phyloP scores from a whole-genome alignment of 495 filamentous ascomycete genomes.

The Hypoxylon trugodes region DNA sequence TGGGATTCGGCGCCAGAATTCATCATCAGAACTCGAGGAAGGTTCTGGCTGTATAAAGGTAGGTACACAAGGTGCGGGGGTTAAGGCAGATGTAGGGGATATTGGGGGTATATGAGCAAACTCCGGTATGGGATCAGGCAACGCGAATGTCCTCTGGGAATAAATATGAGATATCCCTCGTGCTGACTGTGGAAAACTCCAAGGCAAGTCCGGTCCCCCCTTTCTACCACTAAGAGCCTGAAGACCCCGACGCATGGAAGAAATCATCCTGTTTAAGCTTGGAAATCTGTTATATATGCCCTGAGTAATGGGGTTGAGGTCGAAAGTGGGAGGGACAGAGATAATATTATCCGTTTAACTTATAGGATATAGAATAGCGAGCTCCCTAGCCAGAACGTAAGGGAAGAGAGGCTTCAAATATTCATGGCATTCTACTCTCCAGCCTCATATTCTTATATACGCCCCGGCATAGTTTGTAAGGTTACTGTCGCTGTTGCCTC shows the following conservation, averaged over 20 bases:
- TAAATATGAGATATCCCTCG: conserved; percentile 1
- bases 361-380: too few species aligned
- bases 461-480: neutral
- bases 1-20: conserved; percentile 37
- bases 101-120: neutral
- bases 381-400: too few species aligned
- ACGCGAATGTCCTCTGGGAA: neutral
- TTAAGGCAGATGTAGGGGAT: neutral
- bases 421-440: neutral
- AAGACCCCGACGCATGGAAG: neutral
- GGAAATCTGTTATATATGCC: neutral
- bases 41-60: neutral
- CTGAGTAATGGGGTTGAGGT: neutral
- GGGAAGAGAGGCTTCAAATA: too few species aligned
- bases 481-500: neutral
- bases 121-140: too few species aligned
- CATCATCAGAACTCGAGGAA: neutral
- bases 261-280: neutral
- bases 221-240: neutral
- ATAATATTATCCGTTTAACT: too few species aligned
- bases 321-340: too few species aligned
- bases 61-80: neutral
- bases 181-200: neutral
- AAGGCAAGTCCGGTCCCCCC: neutral
- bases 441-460: neutral